A percentile compares a stretch with the other conserved stretches of the same genome.
Evolutionary conservation across 202 grass and related monocot genomes (phyloP).

Genomic region (Eragrostis tef): DNA sequence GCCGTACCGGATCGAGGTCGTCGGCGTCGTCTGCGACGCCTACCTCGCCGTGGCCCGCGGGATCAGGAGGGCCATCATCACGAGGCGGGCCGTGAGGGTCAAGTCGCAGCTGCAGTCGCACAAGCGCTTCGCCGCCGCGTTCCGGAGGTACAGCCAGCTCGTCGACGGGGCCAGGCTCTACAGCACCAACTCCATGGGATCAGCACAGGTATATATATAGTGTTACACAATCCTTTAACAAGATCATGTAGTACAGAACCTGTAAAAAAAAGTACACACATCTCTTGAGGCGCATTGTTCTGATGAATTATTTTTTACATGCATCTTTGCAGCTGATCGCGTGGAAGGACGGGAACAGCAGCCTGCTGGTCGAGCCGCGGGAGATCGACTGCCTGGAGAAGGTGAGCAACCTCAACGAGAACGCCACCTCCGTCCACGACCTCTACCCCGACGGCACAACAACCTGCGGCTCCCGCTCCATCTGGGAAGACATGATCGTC

Average conservation of each 20-base stretch:
- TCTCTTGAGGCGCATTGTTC: no score
- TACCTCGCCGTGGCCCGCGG: slow-evolving; percentile 87
- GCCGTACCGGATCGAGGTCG: slow-evolving; percentile 88
- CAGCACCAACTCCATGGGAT: slow-evolving; percentile 64
- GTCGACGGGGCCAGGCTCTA: slow-evolving; percentile 78
- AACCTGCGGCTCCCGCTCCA: slow-evolving; percentile 58
- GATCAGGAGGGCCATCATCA: slow-evolving; percentile 74
- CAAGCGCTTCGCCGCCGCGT: slow-evolving; percentile 65
- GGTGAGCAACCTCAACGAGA: slow-evolving; percentile 63
- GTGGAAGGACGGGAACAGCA: slow-evolving; percentile 70
- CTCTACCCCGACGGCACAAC: slow-evolving; percentile 63
- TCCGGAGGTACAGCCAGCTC: slow-evolving; percentile 66
- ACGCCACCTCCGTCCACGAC: slow-evolving; percentile 67
- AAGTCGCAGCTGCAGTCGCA: slow-evolving; percentile 77
- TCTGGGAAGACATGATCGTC: slow-evolving; percentile 76
- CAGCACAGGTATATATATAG: neutral
- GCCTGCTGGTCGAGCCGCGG: slow-evolving; percentile 70
- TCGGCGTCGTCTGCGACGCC: slow-evolving; percentile 83
- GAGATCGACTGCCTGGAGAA: slow-evolving; percentile 76
- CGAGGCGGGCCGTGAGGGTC: slow-evolving; percentile 62
- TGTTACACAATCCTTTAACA: neutral
- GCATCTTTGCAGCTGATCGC: slow-evolving; percentile 59
- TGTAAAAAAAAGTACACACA: no score
- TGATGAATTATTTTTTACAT: no score
- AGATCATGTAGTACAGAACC: no score